Percentiles rank a stretch among this genome's conserved stretches.
phyloP scores from a whole-genome alignment of 2,329 filamentous ascomycete species.

The Penicillium sp. region DNA sequence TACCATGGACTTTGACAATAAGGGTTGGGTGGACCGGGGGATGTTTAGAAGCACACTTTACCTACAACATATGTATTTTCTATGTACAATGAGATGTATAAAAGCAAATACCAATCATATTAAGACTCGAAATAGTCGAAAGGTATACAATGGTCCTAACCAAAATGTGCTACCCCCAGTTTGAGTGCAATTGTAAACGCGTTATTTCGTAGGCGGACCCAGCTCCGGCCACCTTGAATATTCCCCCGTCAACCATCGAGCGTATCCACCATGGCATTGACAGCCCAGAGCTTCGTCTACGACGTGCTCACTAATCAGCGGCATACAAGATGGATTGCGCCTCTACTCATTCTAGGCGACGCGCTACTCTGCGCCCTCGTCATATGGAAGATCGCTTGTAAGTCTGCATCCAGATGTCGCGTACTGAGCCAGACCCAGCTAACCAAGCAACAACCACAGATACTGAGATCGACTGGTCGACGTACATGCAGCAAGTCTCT shows the following conservation, averaged over 20 bases:
- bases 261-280: slow-evolving; percentile 27
- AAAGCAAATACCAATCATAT: slow-evolving; percentile 5
- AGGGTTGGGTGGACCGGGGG: slow-evolving; percentile 1
- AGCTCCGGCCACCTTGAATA: slow-evolving; percentile 17
- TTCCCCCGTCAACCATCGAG: slow-evolving; percentile 9
- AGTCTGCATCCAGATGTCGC: slow-evolving; percentile 26
- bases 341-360: slow-evolving; percentile 61
- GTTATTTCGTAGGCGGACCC: slow-evolving; percentile 1
- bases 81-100: slow-evolving; percentile 17
- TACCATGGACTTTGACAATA: slow-evolving; percentile 18
- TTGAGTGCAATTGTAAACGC: neutral
- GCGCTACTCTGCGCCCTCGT: slow-evolving; percentile 62
- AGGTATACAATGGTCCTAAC: neutral
- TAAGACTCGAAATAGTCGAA: neutral
- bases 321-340: slow-evolving; percentile 55
- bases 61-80: slow-evolving; percentile 3
- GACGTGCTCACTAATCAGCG: slow-evolving; percentile 46
- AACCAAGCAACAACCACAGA: slow-evolving; percentile 45
- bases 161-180: neutral
- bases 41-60: slow-evolving; percentile 6
- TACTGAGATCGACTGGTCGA: slow-evolving; percentile 95
- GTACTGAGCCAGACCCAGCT: slow-evolving; percentile 8
- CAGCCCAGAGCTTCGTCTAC: slow-evolving; percentile 18
- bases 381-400: slow-evolving; percentile 76
- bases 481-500: slow-evolving; percentile 88